These are phyloP conservation scores for Pontederia crassipes DNA, from an alignment of 176 grass and related monocot species.

Conservation along the genomic window DNA sequence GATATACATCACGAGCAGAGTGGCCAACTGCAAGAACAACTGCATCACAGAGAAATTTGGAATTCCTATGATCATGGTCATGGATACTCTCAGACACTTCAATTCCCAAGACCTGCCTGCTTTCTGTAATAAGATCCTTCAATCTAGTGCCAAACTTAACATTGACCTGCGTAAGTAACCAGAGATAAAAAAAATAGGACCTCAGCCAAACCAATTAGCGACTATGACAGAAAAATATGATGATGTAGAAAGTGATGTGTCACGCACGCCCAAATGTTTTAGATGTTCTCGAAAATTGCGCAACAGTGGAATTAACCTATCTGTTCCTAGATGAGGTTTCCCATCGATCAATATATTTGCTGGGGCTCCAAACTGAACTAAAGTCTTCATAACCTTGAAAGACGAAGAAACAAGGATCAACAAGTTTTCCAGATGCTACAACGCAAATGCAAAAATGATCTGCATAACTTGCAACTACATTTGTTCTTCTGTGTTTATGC, in stretches of 20 bases:
- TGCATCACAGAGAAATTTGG: constrained; percentile 65
- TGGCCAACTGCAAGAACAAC: constrained; percentile 92
- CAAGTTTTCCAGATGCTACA: neutral
- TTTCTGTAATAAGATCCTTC: constrained; percentile 82
- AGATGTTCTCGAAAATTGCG: constrained; percentile 77
- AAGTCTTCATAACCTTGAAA: constrained; percentile 76
- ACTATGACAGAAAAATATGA: neutral
- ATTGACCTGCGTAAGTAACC: constrained; percentile 46
- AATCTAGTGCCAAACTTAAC: constrained; percentile 83
- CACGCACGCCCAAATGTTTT: constrained; percentile 69
- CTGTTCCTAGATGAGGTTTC: constrained; percentile 92
- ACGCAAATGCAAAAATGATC: neutral
- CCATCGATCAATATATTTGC: constrained; percentile 80
- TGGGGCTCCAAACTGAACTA: constrained; percentile 91
- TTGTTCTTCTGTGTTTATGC: too few relatives aligned
- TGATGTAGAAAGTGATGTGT: constrained; percentile 19
- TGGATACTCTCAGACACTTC: constrained; percentile 46
- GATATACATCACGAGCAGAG: constrained; percentile 82
- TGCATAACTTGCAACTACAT: too few relatives aligned
- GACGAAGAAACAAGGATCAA: constrained; percentile 5
- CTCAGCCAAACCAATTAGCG: neutral
- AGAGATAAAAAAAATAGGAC: constrained; percentile 5
- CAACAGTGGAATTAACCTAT: constrained; percentile 79
- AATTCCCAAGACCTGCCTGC: constrained; percentile 62
- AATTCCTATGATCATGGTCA: constrained; percentile 37